These are phyloP conservation scores for Cutaneotrichosporon mucoides DNA, from an alignment of 1,284 basidiomycete genomes.

Conservation along the genomic window DNA sequence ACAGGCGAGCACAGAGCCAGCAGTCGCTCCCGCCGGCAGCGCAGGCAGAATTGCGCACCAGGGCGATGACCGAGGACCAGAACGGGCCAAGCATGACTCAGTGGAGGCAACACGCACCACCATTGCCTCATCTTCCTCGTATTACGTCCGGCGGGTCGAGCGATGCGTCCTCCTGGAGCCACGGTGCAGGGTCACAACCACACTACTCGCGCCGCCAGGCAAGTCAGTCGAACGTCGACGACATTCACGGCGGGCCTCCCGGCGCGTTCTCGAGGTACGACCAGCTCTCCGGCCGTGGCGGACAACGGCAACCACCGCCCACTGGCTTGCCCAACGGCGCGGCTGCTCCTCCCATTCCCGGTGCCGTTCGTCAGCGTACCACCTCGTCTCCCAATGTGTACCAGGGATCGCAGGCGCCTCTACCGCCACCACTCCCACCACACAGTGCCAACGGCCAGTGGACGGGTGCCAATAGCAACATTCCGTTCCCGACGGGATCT, in stretches of 20 bases:
- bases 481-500: conserved; percentile 14
- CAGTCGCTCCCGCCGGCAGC: conserved; percentile 58
- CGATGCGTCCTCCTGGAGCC: conserved; percentile 30
- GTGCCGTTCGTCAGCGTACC: conserved; percentile 45
- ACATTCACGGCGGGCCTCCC: conserved; percentile 9
- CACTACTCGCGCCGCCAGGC: conserved; percentile 4
- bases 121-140: conserved; percentile 50
- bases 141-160: conserved; percentile 34
- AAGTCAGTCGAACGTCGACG: conserved; percentile 11
- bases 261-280: conserved; percentile 21
- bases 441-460: conserved; percentile 9
- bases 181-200: neutral
- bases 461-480: conserved; percentile 10
- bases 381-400: conserved; percentile 53
- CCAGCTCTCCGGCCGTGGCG: conserved; percentile 28
- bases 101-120: conserved; percentile 62
- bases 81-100: conserved; percentile 62
- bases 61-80: conserved; percentile 69
- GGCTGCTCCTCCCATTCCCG: conserved; percentile 9
- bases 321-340: neutral
- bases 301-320: conserved; percentile 23
- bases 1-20: conserved; percentile 54
- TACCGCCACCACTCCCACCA: conserved; percentile 22
- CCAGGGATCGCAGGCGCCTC: conserved; percentile 32
- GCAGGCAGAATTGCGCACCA: conserved; percentile 53